Evolutionary conservation across 495 filamentous ascomycete species (phyloP).

Genomic region (Neurospora sp.): DNA sequence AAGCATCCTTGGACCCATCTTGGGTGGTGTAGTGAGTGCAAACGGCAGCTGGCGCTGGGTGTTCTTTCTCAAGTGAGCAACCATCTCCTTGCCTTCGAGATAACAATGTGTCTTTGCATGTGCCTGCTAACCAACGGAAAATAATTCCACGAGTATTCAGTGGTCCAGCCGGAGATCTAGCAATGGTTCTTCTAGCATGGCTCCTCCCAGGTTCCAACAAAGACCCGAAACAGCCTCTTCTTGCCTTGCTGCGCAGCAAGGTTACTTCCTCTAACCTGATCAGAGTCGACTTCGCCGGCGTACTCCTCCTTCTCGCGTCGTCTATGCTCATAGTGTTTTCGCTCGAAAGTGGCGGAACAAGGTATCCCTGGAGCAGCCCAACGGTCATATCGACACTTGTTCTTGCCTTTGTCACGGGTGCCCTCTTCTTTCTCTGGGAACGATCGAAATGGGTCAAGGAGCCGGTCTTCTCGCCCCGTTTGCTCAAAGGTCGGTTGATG

Average conservation of each 20-base stretch:
- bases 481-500: constrained; percentile 18
- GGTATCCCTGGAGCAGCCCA: constrained; percentile 9
- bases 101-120: not conserved
- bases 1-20: constrained; percentile 30
- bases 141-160: constrained; percentile 1
- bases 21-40: constrained; percentile 33
- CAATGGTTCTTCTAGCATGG: constrained; percentile 11
- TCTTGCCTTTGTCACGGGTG: constrained; percentile 12
- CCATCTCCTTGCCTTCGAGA: not conserved
- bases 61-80: constrained; percentile 28
- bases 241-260: not conserved
- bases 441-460: constrained; percentile 9
- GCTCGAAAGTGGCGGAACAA: constrained; percentile 18
- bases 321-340: constrained; percentile 22
- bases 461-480: constrained; percentile 20
- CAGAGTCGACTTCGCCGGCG: constrained; percentile 18
- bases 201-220: not conserved
- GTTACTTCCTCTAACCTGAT: not conserved
- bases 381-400: constrained; percentile 15
- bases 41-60: constrained; percentile 30
- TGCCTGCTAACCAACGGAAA: not conserved
- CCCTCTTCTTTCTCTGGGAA: constrained; percentile 21
- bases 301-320: constrained; percentile 11
- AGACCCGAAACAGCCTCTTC: not conserved
- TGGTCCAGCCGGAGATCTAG: constrained; percentile 18